Evolutionary conservation across 2,329 filamentous ascomycete genomes (phyloP).

Genomic region (Curvularia eragrostidis): DNA sequence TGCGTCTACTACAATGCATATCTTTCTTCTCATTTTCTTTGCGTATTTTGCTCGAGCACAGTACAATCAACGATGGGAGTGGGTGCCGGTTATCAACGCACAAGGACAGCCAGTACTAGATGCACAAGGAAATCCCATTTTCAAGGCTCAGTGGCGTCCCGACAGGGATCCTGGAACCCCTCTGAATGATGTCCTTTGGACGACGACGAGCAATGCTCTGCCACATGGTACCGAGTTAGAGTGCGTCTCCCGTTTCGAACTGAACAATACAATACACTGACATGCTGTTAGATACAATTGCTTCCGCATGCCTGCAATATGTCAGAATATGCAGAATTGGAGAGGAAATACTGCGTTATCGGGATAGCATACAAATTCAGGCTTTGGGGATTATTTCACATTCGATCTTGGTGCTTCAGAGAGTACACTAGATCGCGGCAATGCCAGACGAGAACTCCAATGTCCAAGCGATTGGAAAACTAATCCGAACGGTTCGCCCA

Average conservation of each 20-base stretch:
- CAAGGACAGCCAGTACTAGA: background rate
- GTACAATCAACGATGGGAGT: conserved; percentile 1
- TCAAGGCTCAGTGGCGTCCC: background rate
- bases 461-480: conserved; percentile 14
- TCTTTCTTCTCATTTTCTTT: conserved; percentile 1
- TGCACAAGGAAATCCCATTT: background rate
- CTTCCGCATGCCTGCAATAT: conserved; percentile 1
- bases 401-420: background rate
- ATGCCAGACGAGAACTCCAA: background rate
- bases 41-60: background rate
- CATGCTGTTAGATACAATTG: conserved; percentile 1
- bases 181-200: background rate
- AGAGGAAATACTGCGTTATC: background rate
- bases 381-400: background rate
- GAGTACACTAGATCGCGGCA: background rate
- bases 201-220: background rate
- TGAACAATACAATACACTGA: conserved; percentile 2
- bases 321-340: conserved; percentile 1
- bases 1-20: background rate
- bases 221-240: background rate
- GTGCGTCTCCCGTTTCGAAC: background rate
- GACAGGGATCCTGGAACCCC: background rate
- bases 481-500: background rate
- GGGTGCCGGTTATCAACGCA: background rate
- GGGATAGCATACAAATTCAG: background rate